phyloP scores from a whole-genome alignment of 1,284 basidiomycete species.

The Irpex sp. region DNA sequence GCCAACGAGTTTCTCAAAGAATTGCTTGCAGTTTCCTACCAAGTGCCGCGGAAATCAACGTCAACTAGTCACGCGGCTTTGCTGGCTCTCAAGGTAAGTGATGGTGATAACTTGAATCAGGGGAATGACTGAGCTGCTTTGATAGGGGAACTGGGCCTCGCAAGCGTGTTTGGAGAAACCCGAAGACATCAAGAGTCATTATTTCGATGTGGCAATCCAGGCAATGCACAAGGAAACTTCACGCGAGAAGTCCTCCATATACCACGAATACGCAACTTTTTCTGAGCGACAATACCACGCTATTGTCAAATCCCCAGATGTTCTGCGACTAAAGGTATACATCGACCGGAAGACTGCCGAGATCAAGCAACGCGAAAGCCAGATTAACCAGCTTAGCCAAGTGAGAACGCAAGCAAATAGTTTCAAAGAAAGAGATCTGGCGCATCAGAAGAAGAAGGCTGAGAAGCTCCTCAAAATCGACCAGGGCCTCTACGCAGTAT shows the following conservation, averaged over 20 bases:
- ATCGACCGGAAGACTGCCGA: slow-evolving; percentile 71
- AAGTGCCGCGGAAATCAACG: neutral
- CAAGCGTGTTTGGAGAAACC: slow-evolving; percentile 84
- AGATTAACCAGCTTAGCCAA: slow-evolving; percentile 22
- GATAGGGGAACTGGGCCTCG: slow-evolving; percentile 87
- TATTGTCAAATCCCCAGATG: slow-evolving; percentile 70
- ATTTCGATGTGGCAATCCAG: slow-evolving; percentile 64
- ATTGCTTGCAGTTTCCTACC: slow-evolving; percentile 30
- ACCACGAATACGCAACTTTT: slow-evolving; percentile 83
- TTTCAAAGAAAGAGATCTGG: slow-evolving; percentile 7
- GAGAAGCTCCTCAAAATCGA: slow-evolving; percentile 51
- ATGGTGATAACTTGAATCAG: neutral
- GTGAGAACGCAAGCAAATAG: slow-evolving; percentile 12
- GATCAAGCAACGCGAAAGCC: slow-evolving; percentile 37
- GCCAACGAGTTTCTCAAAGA: slow-evolving; percentile 76
- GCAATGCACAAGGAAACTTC: slow-evolving; percentile 7
- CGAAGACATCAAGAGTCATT: slow-evolving; percentile 65
- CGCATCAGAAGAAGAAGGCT: slow-evolving; percentile 35
- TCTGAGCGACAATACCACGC: slow-evolving; percentile 84
- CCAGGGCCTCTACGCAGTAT: slow-evolving; percentile 53
- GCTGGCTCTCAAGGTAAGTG: neutral
- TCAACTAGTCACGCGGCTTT: neutral
- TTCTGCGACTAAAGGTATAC: slow-evolving; percentile 67
- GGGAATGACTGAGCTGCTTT: neutral
- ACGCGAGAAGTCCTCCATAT: slow-evolving; percentile 42